A percentile compares a stretch with the other conserved stretches of the same genome.
These are phyloP conservation scores for Pichia norvegensis DNA, from an alignment of 1,139 yeast species.

Conservation along the genomic window DNA sequence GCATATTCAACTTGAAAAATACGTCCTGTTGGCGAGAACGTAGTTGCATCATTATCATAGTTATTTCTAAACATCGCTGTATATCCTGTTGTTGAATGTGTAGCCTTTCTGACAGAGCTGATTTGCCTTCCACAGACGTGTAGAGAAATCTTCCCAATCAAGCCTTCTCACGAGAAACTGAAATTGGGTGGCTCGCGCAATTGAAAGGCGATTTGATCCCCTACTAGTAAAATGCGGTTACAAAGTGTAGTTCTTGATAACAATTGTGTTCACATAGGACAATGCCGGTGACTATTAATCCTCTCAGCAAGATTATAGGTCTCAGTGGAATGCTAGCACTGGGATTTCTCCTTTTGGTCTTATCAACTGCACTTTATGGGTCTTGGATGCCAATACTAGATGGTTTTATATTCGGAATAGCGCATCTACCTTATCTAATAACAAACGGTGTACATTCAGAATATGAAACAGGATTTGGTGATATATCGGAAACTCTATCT, in stretches of 20 bases:
- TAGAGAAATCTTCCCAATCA: background rate
- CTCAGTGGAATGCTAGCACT: slow-evolving; percentile 66
- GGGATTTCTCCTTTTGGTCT: slow-evolving; percentile 71
- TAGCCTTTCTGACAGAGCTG: background rate
- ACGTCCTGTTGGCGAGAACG: slow-evolving; percentile 96
- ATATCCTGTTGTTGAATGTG: background rate
- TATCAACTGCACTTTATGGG: slow-evolving; percentile 67
- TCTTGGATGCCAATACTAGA: slow-evolving; percentile 72
- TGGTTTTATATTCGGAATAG: slow-evolving; percentile 36
- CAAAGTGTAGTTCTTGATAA: too few relatives aligned
- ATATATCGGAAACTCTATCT: slow-evolving; percentile 16
- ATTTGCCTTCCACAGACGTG: background rate
- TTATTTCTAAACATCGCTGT: slow-evolving; percentile 74
- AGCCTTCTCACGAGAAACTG: background rate
- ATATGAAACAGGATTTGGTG: slow-evolving; percentile 19
- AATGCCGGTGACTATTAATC: slow-evolving; percentile 35
- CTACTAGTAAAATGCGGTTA: too few relatives aligned
- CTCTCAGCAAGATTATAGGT: slow-evolving; percentile 65
- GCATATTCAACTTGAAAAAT: slow-evolving; percentile 95
- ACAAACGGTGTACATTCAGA: slow-evolving; percentile 19
- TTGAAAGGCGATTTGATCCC: too few relatives aligned
- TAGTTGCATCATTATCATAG: slow-evolving; percentile 95
- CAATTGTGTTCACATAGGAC: background rate
- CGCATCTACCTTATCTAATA: slow-evolving; percentile 64
- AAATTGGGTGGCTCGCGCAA: background rate